Conservation (phyloP, 2,329 filamentous ascomycete genomes). For the Colletotrichum paranaense region DNA sequence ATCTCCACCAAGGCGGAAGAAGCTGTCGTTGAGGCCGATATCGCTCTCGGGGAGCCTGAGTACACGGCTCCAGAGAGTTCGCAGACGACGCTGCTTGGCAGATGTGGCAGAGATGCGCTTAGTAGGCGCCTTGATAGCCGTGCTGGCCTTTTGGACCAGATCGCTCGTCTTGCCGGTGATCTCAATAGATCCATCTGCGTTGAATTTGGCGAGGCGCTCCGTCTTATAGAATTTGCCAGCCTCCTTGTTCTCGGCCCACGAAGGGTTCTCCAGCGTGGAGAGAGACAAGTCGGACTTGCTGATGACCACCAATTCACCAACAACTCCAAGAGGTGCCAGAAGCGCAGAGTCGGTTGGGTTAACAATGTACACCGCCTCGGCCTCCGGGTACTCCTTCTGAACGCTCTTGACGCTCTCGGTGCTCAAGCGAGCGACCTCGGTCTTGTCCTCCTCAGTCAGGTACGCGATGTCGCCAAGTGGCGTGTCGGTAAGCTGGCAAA, state of each 20-base stretch:
- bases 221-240: slow-evolving; percentile 51
- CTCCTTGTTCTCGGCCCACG: slow-evolving; percentile 42
- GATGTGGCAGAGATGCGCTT: slow-evolving; percentile 53
- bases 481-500: slow-evolving; percentile 53
- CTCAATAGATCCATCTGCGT: slow-evolving; percentile 43
- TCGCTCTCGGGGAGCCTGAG: slow-evolving; percentile 55
- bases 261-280: slow-evolving; percentile 40
- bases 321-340: slow-evolving; percentile 52
- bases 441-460: slow-evolving; percentile 48
- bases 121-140: slow-evolving; percentile 31
- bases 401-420: slow-evolving; percentile 38
- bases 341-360: slow-evolving; percentile 48
- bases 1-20: slow-evolving; percentile 71
- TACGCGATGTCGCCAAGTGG: slow-evolving; percentile 48
- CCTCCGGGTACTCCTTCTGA: slow-evolving; percentile 39
- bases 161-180: slow-evolving; percentile 42
- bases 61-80: slow-evolving; percentile 60
- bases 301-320: slow-evolving; percentile 58
- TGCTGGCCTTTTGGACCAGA: slow-evolving; percentile 18
- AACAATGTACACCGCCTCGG: slow-evolving; percentile 52
- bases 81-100: slow-evolving; percentile 55
- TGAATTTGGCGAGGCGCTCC: slow-evolving; percentile 52
- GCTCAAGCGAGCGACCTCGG: slow-evolving; percentile 45
- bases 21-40: slow-evolving; percentile 66
- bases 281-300: slow-evolving; percentile 41